Conservation (phyloP, 106 monocot genomes). For the Posidonia australis region DNA sequence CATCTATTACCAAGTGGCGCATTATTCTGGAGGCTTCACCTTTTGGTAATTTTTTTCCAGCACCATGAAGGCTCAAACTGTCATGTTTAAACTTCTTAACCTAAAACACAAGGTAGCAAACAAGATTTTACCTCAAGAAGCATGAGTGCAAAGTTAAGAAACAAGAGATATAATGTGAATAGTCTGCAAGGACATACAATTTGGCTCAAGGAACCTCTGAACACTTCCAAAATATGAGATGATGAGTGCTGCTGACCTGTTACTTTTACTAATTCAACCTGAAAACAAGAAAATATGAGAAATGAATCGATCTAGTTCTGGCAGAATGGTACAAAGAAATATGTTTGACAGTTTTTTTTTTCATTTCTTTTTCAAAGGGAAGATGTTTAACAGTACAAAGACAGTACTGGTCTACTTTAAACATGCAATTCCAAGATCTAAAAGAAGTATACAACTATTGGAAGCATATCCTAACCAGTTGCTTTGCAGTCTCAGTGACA, state of each 20-base stretch:
- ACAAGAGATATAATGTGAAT: background rate
- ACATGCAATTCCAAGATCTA: background rate
- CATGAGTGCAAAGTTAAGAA: background rate
- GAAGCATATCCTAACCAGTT: conserved; percentile 44
- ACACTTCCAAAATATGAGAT: conserved; percentile 84
- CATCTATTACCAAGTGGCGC: conserved; percentile 71
- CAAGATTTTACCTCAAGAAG: background rate
- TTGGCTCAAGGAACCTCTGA: conserved; percentile 76
- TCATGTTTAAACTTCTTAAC: conserved; percentile 74
- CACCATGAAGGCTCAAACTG: conserved; percentile 74
- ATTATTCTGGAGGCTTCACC: conserved; percentile 78
- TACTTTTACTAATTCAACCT: conserved; percentile 71
- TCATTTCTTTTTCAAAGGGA: no score
- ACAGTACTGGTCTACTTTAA: background rate
- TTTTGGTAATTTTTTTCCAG: conserved; percentile 73
- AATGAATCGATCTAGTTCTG: background rate
- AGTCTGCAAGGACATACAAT: conserved; percentile 32
- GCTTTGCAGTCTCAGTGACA: conserved; percentile 67
- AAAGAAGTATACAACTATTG: background rate
- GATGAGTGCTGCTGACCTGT: conserved; percentile 61
- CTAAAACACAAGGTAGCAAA: conserved; percentile 18
- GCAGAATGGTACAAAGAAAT: background rate
- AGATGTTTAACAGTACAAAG: background rate
- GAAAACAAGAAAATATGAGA: background rate
- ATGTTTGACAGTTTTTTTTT: no score